Evolutionary conservation across 2,329 filamentous ascomycete genomes (phyloP).

Genomic region (Pseudodiploospora longispora): DNA sequence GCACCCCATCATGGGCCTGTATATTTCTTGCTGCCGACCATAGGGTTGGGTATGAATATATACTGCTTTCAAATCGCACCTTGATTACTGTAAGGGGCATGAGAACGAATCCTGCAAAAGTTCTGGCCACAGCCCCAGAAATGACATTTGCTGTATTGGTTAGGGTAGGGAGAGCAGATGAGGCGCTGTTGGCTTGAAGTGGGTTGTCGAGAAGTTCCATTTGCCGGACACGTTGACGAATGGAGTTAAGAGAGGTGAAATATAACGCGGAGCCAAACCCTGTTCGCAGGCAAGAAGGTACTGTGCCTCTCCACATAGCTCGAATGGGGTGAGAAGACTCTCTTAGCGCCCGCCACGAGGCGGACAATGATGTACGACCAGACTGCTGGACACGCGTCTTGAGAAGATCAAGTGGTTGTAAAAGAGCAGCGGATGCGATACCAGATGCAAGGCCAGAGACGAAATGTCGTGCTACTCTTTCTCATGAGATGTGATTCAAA

Average conservation of each 20-base stretch:
- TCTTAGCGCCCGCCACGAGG: slow-evolving; percentile 30
- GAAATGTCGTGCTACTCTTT: slow-evolving; percentile 67
- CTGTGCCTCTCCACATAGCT: slow-evolving; percentile 83
- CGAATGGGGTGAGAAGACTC: slow-evolving; percentile 54
- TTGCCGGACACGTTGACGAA: slow-evolving; percentile 56
- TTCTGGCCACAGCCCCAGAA: slow-evolving; percentile 76
- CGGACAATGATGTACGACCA: slow-evolving; percentile 54
- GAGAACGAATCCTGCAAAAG: slow-evolving; percentile 79
- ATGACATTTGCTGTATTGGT: slow-evolving; percentile 78
- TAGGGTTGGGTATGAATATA: slow-evolving; percentile 78
- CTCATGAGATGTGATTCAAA: slow-evolving; percentile 2
- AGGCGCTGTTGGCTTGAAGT: slow-evolving; percentile 26
- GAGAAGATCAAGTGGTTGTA: slow-evolving; percentile 91
- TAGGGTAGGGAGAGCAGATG: slow-evolving; percentile 72
- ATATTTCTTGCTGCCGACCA: slow-evolving; percentile 68
- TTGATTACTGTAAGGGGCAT: slow-evolving; percentile 97
- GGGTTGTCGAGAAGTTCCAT: slow-evolving; percentile 16
- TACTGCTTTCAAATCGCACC: slow-evolving; percentile 83
- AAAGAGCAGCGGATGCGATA: slow-evolving; percentile 75
- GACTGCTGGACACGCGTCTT: slow-evolving; percentile 95
- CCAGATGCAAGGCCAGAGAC: slow-evolving; percentile 81
- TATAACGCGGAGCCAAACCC: slow-evolving; percentile 91
- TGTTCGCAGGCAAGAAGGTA: slow-evolving; percentile 87
- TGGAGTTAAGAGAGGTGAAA: slow-evolving; percentile 78
- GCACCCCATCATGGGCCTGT: slow-evolving; percentile 59